Conservation (phyloP, 164 flowering plant genomes). For the Piper longum region DNA sequence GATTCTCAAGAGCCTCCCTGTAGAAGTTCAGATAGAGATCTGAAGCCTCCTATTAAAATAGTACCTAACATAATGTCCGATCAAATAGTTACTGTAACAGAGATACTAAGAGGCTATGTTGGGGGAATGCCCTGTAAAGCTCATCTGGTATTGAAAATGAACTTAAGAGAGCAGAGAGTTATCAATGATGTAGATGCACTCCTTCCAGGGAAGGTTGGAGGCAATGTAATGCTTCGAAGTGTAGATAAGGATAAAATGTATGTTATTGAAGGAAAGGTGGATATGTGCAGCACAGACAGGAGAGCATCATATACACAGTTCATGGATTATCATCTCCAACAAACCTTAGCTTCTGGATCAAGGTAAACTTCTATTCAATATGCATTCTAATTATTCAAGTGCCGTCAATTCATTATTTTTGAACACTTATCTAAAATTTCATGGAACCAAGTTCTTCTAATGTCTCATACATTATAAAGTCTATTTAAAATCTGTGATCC, state of each 20-base stretch:
- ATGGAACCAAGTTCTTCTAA: too few relatives aligned
- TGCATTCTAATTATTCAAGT: background rate
- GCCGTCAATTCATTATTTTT: background rate
- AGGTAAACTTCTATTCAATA: slow-evolving; percentile 16
- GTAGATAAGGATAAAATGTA: slow-evolving; percentile 31
- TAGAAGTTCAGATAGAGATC: background rate
- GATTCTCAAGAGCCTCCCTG: background rate
- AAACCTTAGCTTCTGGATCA: slow-evolving; percentile 47
- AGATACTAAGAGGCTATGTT: slow-evolving; percentile 38
- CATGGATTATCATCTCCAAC: slow-evolving; percentile 38
- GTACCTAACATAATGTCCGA: background rate
- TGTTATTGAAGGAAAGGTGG: slow-evolving; percentile 41
- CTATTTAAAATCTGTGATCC: too few relatives aligned
- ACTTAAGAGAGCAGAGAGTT: slow-evolving; percentile 3
- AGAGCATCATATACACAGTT: slow-evolving; percentile 45
- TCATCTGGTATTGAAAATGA: slow-evolving; percentile 36
- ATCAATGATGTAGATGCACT: slow-evolving; percentile 11
- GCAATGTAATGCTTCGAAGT: slow-evolving; percentile 22
- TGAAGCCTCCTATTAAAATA: background rate
- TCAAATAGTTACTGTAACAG: slow-evolving; percentile 15
- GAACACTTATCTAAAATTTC: too few relatives aligned
- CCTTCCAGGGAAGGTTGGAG: slow-evolving; percentile 36
- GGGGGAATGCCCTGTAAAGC: slow-evolving; percentile 51
- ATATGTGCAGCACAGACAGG: slow-evolving; percentile 29
- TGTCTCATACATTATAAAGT: too few relatives aligned